phyloP scores from a whole-genome alignment of 148 eudicot species.

The Rhododendron kiyosumense region DNA sequence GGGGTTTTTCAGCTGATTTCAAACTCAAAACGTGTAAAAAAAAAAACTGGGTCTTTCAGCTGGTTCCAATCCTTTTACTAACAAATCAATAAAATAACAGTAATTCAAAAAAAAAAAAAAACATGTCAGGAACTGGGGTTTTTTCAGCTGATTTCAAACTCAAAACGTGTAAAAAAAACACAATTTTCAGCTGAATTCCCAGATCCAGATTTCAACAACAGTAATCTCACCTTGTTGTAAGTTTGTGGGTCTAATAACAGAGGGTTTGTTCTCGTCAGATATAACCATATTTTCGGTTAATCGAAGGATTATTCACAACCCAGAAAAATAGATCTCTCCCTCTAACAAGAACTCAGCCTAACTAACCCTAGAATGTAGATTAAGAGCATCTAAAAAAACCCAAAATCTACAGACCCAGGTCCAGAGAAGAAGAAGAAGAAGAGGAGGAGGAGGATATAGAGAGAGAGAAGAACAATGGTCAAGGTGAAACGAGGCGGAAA shows the following conservation, averaged over 20 bases:
- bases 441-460: neutral
- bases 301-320: constrained; percentile 10
- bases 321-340: constrained; percentile 1
- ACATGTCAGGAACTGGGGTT: neutral
- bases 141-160: constrained; percentile 8
- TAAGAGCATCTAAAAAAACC: constrained; percentile 3
- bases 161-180: constrained; percentile 11
- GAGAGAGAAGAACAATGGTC: neutral
- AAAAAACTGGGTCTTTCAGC: constrained; percentile 6
- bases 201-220: neutral
- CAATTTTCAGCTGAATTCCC: neutral
- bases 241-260: constrained; percentile 26
- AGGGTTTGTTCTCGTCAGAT: constrained; percentile 37
- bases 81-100: too few relatives aligned
- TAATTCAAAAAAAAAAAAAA: neutral
- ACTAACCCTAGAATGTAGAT: constrained; percentile 14
- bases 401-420: constrained; percentile 7
- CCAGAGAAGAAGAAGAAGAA: neutral
- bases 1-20: neutral
- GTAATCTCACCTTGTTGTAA: constrained; percentile 31
- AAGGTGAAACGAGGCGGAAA: constrained; percentile 13
- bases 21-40: constrained; percentile 2
- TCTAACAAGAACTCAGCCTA: constrained; percentile 9
- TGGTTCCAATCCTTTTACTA: constrained; percentile 14
- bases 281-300: constrained; percentile 20